Evolutionary conservation across 768 basidiomycete genomes (phyloP).

Genomic region (Pseudohyphozyma bogoriensis): DNA sequence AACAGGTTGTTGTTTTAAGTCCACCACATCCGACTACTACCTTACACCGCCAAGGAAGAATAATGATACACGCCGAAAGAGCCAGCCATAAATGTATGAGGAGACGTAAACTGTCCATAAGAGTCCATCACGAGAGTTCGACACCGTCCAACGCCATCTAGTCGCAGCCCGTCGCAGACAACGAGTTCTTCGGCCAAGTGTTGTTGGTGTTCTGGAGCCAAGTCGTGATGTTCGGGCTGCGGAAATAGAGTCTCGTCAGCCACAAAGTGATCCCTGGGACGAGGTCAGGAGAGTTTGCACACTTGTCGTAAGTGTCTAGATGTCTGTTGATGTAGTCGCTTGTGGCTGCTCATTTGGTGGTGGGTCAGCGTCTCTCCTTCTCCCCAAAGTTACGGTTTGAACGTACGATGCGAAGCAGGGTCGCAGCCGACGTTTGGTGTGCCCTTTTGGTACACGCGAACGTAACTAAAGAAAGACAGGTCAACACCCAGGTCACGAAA

Average conservation of each 20-base stretch:
- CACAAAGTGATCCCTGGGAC: background rate
- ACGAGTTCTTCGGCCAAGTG: slow-evolving; percentile 7
- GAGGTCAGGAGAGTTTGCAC: background rate
- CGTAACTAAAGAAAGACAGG: background rate
- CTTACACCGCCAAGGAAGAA: too few species aligned
- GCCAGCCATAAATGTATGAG: too few species aligned
- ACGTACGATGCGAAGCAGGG: slow-evolving; percentile 52
- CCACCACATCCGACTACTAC: too few species aligned
- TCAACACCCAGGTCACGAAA: background rate
- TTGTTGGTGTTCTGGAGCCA: background rate
- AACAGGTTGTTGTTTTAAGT: too few species aligned
- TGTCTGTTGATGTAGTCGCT: slow-evolving; percentile 49
- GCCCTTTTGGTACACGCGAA: slow-evolving; percentile 46
- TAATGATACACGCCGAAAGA: too few species aligned
- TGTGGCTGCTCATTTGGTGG: slow-evolving; percentile 45
- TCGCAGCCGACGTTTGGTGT: slow-evolving; percentile 61
- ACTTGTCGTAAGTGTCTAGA: slow-evolving; percentile 35
- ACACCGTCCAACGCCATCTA: background rate
- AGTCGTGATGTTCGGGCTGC: background rate
- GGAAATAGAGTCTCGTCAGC: background rate
- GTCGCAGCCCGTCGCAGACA: slow-evolving; percentile 9
- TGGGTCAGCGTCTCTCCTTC: background rate
- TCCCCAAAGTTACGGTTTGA: too few species aligned
- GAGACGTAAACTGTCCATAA: too few species aligned
- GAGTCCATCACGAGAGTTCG: slow-evolving; percentile 1